Evolutionary conservation across 176 grass and related monocot species (phyloP), one percentile per base, ranked within the genome.

Genomic region (Triticum timopheevii): DNA sequence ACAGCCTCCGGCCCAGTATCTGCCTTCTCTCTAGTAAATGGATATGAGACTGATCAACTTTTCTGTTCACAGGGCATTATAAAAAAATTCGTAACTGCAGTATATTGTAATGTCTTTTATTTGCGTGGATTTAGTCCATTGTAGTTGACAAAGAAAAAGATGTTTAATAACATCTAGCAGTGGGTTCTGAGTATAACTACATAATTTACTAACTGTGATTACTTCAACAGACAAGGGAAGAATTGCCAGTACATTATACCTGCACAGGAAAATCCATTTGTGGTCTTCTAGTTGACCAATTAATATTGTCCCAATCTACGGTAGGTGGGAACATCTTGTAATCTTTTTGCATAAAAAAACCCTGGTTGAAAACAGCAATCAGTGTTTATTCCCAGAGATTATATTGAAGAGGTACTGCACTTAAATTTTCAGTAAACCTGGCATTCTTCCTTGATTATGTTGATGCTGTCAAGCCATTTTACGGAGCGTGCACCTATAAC

Each of bases 211-310:
- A 59, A 83, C 31, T 58, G 66, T 2, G 70, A 31, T 28, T 44
- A 27, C 23, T 45, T 44, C 28, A 74, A 54, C 30, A 79, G 5
- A 73, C 68, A 61, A 84, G 12, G 63, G 78, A 82, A 83, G 28
- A 25, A 82, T 38, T 11, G 30, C 38, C 81, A 40, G 8, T 82
- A 19, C 12, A 34, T 45, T 65, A 83, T 90, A 97, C 95, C 93
- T 97, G 95, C 52, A 97, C 88, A 90, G 95, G 95, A 52, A 95
- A 95, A 83, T 97, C 95, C 95, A 97, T 97, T 80, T 97, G 92
- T 3, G 95, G 95, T 76, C 86, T 86, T 84, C 95, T 90, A 72
- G 88, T 92, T 24, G 92, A 89, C 95, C 95, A 97, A 44, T 93
- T 66, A 87, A 95, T 97, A 77, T 95, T 97, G 78, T 97, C 90